Evolutionary conservation across 139 green algal genomes (phyloP).

Genomic region (Chlorella sp.): DNA sequence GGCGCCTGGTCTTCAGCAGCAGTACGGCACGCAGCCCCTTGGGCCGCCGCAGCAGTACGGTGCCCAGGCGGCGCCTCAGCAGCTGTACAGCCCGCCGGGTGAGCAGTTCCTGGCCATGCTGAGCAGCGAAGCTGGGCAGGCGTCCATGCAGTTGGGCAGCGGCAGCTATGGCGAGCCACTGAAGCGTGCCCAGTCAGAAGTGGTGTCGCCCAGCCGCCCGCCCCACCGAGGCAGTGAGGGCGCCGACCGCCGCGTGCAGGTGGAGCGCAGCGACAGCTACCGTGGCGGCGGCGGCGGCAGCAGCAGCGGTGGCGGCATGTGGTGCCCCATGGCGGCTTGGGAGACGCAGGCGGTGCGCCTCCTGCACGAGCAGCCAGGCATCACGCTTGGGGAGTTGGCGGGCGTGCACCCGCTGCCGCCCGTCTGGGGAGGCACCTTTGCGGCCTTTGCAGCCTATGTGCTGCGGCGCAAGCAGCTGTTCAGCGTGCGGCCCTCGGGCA

Average conservation of each 20-base stretch:
- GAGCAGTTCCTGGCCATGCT: no score
- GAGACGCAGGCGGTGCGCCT: neutral
- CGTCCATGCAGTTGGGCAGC: no score
- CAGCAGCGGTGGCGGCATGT: neutral
- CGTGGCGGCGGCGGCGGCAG: neutral
- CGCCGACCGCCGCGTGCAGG: neutral
- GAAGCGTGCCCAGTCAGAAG: no score
- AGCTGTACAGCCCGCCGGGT: no score
- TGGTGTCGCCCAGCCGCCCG: neutral
- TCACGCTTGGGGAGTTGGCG: conserved; percentile 4
- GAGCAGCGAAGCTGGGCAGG: no score
- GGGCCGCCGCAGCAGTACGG: neutral
- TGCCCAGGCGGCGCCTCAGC: neutral
- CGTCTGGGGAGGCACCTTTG: no score
- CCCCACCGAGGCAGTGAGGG: neutral
- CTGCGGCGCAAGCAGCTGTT: conserved; percentile 13
- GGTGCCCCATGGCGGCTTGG: conserved; percentile 12
- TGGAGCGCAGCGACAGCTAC: neutral
- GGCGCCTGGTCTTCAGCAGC: neutral
- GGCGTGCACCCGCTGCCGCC: neutral
- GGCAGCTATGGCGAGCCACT: no score
- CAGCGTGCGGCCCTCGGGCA: neutral
- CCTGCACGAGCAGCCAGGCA: neutral
- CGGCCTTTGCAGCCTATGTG: neutral
- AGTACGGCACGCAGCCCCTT: neutral